Evolutionary conservation across 2,329 filamentous ascomycete genomes (phyloP), one percentile per base, ranked within the genome.

Genomic region (Phialocephala sp.): DNA sequence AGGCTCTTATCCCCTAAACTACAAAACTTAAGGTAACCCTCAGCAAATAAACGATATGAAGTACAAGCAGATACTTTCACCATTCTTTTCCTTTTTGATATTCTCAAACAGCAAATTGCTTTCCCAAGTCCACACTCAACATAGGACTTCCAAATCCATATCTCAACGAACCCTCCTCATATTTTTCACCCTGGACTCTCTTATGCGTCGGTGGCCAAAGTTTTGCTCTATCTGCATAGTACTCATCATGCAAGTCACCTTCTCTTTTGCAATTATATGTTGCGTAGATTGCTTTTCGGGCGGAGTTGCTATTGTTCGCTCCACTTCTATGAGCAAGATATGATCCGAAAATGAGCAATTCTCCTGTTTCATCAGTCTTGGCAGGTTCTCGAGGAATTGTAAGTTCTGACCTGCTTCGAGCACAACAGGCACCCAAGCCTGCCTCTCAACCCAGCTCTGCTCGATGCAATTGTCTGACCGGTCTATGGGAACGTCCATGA

Each of bases 161-260:
- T 32, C 75, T 72, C 55, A 72, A 64, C 2, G 73, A 69, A 0
- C 78, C 77, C 55, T 75, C 75, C n/a, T 75, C 73, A 59, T 79
- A 80, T 1, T 69, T 64, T 56, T 76, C 70, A 12, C 77, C 76
- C 2, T 74, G 66, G 57, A 76, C 72, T 1, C 77, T 72, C 69
- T 79, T 74, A 62, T 81, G 79, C 12, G 78, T 79, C 1, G 79
- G 75, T 9, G 79, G 79, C 72, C 78, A 81, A 18, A 79, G 73
- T 65, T 77, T 77, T 37, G 74, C 70, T 15, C 80, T 73, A 69
- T 81, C 78, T 11, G 68, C 69, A 69, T 81, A 82, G 69, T 81
- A 82, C 58, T 75, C 72, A 64, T 78, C 76, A 66, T 79, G 79
- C n/a, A 81, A 68, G 66, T 80, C 76, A 1, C 80, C 80, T 60